phyloP scores from a whole-genome alignment of 2,329 filamentous ascomycete species.

The Diaporthe eres region DNA sequence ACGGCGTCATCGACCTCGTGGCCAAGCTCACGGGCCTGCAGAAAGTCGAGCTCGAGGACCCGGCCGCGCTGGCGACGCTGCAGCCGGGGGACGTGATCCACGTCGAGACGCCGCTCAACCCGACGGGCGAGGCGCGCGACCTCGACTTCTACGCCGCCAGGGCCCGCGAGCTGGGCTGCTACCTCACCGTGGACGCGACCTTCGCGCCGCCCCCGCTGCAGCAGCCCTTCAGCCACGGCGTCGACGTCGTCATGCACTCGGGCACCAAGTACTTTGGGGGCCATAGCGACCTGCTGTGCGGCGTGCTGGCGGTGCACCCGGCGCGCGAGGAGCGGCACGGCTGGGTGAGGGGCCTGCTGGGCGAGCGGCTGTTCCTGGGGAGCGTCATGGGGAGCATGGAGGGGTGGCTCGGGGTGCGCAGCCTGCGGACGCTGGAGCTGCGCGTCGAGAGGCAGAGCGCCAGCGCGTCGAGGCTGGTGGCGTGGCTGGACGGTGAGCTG shows the following conservation, averaged over 20 bases:
- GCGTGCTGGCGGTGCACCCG: slow-evolving; percentile 79
- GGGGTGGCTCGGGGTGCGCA: slow-evolving; percentile 91
- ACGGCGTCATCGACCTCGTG: slow-evolving; percentile 84
- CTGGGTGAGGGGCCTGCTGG: slow-evolving; percentile 73
- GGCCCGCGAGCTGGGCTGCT: slow-evolving; percentile 80
- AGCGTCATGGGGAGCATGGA: slow-evolving; percentile 91
- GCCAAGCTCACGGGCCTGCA: slow-evolving; percentile 81
- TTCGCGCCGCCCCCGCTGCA: slow-evolving; percentile 93
- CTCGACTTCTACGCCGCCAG: slow-evolving; percentile 79
- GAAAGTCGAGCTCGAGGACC: slow-evolving; percentile 75
- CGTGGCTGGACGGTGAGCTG: slow-evolving; percentile 75
- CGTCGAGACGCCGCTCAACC: slow-evolving; percentile 94
- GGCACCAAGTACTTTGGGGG: slow-evolving; percentile 98
- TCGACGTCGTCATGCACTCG: slow-evolving; percentile 90
- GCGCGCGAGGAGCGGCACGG: slow-evolving; percentile 54
- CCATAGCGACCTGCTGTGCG: slow-evolving; percentile 93
- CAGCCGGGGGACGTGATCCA: slow-evolving; percentile 87
- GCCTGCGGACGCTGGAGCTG: slow-evolving; percentile 87
- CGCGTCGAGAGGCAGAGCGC: slow-evolving; percentile 82
- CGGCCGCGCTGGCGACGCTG: slow-evolving; percentile 67
- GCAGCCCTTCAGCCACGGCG: slow-evolving; percentile 86
- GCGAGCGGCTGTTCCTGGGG: slow-evolving; percentile 84
- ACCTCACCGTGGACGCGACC: slow-evolving; percentile 88
- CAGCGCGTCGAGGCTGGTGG: slow-evolving; percentile 78
- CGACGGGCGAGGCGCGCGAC: slow-evolving; percentile 84